Evolutionary conservation across 148 eudicot genomes (phyloP), one percentile per base, ranked within the genome.

Genomic region (Camellia granthamiana): DNA sequence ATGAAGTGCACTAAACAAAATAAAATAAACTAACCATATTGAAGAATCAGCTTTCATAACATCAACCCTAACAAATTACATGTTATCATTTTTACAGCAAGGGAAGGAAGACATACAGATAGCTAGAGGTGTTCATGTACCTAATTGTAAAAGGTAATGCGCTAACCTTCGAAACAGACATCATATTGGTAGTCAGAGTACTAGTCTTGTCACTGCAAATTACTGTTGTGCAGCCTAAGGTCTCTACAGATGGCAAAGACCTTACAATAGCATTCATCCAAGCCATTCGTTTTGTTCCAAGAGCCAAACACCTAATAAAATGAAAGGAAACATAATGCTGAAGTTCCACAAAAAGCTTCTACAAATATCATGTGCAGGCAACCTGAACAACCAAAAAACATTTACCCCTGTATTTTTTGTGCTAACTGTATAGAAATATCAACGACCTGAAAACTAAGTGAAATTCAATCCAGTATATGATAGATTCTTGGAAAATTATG

Each of bases 191-290:
- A 38, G 99, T 96, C 85, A 96, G 87, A 60, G 99, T 96, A 81
- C 99, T 98, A 87, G 99, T 96, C 84, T 96, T 96, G 88, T 96
- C 99, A 76, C 97, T 93, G 89, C 99, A 96, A 56, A 96, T 96
- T 76, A 96, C 99, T 75, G 99, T 96, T 60, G 99, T 96, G 89
- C 99, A 96, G 75, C 99, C 99, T 65, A 96, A 87, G 60, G 99
- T 96, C 89, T 96, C 99, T 51, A 96, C 99, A 11, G 99, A 94
- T 83, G 99, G 99, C 85, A 96, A 89, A 75, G 98, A 93, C 83
- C 99, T 94, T 63, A 96, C 98, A 81, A 96, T 94, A 43, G 99
- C 99, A 88, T 94, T 96, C 83, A 96, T 87, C 70, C 98, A 92
- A 76, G 99, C 98, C 99, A 96, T 96, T 83, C 98, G 85, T 84